A percentile compares a stretch with the other conserved stretches of the same genome.
Evolutionary conservation across 2,329 filamentous ascomycete species (phyloP).

Genomic region (Xylaria arbuscula): DNA sequence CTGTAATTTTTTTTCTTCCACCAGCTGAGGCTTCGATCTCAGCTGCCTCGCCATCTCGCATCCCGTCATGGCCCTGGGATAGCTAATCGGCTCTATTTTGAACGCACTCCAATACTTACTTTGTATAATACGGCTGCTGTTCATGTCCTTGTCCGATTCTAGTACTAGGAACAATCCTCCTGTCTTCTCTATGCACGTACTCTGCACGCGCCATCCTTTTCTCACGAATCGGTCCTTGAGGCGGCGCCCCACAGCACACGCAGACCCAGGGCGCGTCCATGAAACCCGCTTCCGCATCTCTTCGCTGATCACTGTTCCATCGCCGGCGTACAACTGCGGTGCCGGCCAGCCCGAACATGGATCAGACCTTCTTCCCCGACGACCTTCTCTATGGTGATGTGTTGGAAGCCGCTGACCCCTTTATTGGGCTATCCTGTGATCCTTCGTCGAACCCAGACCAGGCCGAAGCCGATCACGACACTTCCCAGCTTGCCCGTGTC

Average conservation of each 20-base stretch:
- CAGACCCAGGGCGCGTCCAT: not conserved
- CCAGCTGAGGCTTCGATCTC: not conserved
- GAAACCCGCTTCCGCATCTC: not conserved
- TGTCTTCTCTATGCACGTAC: not conserved
- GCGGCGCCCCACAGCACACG: not conserved
- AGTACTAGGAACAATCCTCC: not conserved
- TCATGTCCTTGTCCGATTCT: not conserved
- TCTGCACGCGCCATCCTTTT: not conserved
- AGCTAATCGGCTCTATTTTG: not conserved
- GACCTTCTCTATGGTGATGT: not conserved
- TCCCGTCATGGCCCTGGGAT: not conserved
- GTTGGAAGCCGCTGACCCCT: conserved; percentile 12
- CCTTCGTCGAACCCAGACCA: conserved; percentile 20
- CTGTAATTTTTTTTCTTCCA: conserved; percentile 5
- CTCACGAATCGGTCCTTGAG: not conserved
- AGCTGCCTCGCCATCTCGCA: not conserved
- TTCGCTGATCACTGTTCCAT: not conserved
- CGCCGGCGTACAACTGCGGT: conserved; percentile 1
- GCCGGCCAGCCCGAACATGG: conserved; percentile 27
- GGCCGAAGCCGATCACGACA: conserved; percentile 24
- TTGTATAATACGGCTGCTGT: not conserved
- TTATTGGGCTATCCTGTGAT: conserved; percentile 9
- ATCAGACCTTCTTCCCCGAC: conserved; percentile 6
- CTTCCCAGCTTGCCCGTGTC: conserved; percentile 30
- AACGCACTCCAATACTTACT: not conserved